A percentile compares a stretch with the other conserved stretches of the same genome.
These are phyloP conservation scores for Barnettozyma sucrosica DNA, from an alignment of 805 yeast species.

Conservation along the genomic window DNA sequence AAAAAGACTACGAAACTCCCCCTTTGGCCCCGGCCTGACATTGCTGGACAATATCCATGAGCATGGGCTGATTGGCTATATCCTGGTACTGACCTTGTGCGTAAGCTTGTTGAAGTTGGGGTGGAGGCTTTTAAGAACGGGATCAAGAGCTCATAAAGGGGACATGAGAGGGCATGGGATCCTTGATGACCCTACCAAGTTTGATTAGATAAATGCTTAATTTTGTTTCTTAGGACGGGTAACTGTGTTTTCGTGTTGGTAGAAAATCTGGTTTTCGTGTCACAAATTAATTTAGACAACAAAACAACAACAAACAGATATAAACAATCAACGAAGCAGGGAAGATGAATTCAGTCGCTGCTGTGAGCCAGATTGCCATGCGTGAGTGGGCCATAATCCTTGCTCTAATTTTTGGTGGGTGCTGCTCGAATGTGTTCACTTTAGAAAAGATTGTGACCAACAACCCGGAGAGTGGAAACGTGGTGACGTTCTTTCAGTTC, in stretches of 20 bases:
- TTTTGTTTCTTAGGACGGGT: background rate
- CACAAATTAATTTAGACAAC: too few relatives aligned
- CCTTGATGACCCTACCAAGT: constrained; percentile 8
- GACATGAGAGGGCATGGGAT: constrained; percentile 1
- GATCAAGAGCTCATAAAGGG: background rate
- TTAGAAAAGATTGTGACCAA: constrained; percentile 46
- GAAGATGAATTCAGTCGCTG: constrained; percentile 8
- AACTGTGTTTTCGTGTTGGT: background rate
- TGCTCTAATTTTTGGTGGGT: constrained; percentile 54
- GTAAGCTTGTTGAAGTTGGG: background rate
- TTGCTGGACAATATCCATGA: constrained; percentile 40
- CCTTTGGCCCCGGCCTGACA: constrained; percentile 34
- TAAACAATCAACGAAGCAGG: background rate
- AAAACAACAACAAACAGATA: background rate
- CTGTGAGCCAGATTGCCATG: constrained; percentile 12
- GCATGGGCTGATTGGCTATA: constrained; percentile 40
- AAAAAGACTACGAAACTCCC: constrained; percentile 37
- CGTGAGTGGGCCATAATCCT: constrained; percentile 15
- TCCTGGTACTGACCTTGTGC: constrained; percentile 2
- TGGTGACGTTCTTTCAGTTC: constrained; percentile 56
- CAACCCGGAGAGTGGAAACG: constrained; percentile 36
- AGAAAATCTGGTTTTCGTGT: too few relatives aligned
- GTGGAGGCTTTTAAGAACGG: background rate
- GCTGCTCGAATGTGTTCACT: constrained; percentile 61
- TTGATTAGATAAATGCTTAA: constrained; percentile 1